Evolutionary conservation across 371 early-diverging fungal species (phyloP).

Genomic region (Mortierella sp.): DNA sequence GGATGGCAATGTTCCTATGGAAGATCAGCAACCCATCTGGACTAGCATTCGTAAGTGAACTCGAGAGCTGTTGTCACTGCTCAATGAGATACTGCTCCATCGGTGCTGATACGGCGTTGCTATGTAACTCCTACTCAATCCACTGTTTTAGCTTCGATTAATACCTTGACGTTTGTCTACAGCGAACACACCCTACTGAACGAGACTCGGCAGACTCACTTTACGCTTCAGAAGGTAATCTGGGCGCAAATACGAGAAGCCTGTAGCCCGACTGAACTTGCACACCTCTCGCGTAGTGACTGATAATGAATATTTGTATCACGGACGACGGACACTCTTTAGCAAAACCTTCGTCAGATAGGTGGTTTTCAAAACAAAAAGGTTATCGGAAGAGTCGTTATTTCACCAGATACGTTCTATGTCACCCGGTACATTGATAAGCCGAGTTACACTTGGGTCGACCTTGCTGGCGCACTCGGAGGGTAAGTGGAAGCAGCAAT

Average conservation of each 20-base stretch:
- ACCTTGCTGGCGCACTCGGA: slow-evolving; percentile 42
- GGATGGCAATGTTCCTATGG: slow-evolving; percentile 14
- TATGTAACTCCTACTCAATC: too few relatives aligned
- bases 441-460: slow-evolving; percentile 42
- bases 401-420: slow-evolving; percentile 40
- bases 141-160: slow-evolving; percentile 30
- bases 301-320: too few relatives aligned
- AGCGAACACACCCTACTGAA: slow-evolving; percentile 17
- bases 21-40: slow-evolving; percentile 22
- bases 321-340: too few relatives aligned
- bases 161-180: slow-evolving; percentile 39
- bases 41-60: slow-evolving; percentile 21
- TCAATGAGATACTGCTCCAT: too few relatives aligned
- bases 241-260: not conserved
- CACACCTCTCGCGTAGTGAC: too few relatives aligned
- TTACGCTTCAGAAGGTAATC: slow-evolving; percentile 29
- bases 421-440: slow-evolving; percentile 29
- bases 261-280: too few relatives aligned
- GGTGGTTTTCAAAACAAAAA: not conserved
- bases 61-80: too few relatives aligned
- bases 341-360: slow-evolving; percentile 36
- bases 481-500: slow-evolving; percentile 15
- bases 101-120: too few relatives aligned
- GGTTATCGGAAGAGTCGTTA: slow-evolving; percentile 14
- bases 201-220: not conserved